These are phyloP conservation scores for Boletus eberwhitei DNA, from an alignment of 768 basidiomycete genomes.

Conservation along the genomic window DNA sequence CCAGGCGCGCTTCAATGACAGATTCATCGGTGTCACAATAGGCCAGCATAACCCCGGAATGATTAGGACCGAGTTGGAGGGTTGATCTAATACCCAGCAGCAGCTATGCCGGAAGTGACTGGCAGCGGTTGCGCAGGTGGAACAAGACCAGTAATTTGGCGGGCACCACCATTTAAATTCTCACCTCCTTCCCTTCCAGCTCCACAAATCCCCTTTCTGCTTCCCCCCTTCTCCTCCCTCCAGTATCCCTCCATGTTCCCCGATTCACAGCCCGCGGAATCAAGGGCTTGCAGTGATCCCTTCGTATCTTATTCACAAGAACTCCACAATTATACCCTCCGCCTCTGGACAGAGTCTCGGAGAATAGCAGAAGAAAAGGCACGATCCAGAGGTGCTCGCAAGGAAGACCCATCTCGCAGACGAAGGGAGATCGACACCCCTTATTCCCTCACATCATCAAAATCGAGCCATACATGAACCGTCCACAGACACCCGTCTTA, in stretches of 20 bases:
- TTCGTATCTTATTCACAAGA: constrained; percentile 59
- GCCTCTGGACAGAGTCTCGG: constrained; percentile 64
- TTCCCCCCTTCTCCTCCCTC: constrained; percentile 8
- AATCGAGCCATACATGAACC: constrained; percentile 13
- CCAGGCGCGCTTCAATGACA: constrained; percentile 1
- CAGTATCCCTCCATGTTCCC: constrained; percentile 16
- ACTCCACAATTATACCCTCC: constrained; percentile 64
- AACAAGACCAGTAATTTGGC: constrained; percentile 24
- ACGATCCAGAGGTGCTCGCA: constrained; percentile 28
- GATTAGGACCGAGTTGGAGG: not conserved
- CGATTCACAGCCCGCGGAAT: constrained; percentile 1
- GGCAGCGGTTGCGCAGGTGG: constrained; percentile 23
- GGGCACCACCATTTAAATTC: constrained; percentile 27
- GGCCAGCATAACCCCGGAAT: not conserved
- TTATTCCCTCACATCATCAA: constrained; percentile 3
- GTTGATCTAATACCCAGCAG: constrained; percentile 3
- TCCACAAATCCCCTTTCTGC: constrained; percentile 5
- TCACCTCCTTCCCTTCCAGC: constrained; percentile 5
- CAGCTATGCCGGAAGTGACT: constrained; percentile 3
- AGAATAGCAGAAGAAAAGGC: constrained; percentile 53
- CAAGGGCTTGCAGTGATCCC: constrained; percentile 27
- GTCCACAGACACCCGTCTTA: constrained; percentile 1
- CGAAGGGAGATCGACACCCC: constrained; percentile 19
- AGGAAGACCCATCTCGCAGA: constrained; percentile 26
- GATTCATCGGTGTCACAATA: not conserved